phyloP scores from a whole-genome alignment of 2,329 filamentous ascomycete genomes.

The Aureobasidium namibiae region DNA sequence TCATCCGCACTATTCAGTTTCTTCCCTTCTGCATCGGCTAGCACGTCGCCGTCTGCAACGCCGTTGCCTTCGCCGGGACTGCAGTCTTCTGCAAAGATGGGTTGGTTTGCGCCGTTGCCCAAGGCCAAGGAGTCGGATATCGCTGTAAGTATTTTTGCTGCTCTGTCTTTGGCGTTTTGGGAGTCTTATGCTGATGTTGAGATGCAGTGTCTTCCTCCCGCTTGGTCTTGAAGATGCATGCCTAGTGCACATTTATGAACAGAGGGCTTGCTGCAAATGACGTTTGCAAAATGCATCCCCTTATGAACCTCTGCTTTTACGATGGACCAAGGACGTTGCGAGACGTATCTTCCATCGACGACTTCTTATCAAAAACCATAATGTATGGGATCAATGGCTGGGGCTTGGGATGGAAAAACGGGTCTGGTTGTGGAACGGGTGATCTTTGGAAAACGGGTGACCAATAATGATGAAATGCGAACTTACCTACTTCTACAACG shows the following conservation, averaged over 20 bases:
- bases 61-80: conserved; percentile 11
- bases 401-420: neutral
- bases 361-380: neutral
- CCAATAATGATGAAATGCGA: neutral
- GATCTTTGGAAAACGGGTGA: neutral
- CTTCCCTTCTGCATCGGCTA: conserved; percentile 3
- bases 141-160: neutral
- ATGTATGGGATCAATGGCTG: neutral
- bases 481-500: neutral
- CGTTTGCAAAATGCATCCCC: neutral
- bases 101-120: conserved; percentile 10
- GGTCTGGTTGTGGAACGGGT: neutral
- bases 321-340: neutral
- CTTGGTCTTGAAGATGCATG: conserved; percentile 5
- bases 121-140: conserved; percentile 3
- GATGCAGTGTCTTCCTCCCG: conserved; percentile 3
- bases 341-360: neutral
- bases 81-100: conserved; percentile 5
- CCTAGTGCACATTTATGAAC: neutral
- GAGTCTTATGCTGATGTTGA: neutral
- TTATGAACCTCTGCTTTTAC: neutral
- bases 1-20: conserved; percentile 7
- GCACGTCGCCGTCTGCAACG: conserved; percentile 8
- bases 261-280: neutral
- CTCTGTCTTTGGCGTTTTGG: neutral